Base-by-base conservation (phyloP, 2,329 filamentous ascomycete genomes). In the Arthrobotrys musiformis region DNA sequence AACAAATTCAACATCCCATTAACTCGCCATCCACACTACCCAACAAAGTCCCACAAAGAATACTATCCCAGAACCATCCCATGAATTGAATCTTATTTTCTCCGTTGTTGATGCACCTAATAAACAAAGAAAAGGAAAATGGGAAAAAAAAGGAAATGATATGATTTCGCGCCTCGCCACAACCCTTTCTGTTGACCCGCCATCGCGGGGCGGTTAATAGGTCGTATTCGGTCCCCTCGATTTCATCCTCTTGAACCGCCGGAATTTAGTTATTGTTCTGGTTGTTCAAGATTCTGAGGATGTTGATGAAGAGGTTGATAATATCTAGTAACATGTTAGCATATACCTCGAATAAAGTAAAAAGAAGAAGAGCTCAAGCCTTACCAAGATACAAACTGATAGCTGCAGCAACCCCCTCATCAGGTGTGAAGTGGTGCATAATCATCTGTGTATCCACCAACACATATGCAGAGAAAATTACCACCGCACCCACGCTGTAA, bases 361-460 rank as follows among this genome's bases (percentile, higher is more conserved):
- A 19, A 40, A n/a, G 30, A 26, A 60, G 26, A 22, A 19, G 15
- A 35, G 35, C 35, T 26, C n/a, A 15, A 35, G 24, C 67, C 73
- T 70, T 46, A 77, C 73, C 73, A 60, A 99, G 88, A 84, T 99
- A 99, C 58, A 99, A 88, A 82, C 92, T 95, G 84, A 99, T 97
- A 8, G 93, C 91, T 60, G 94, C 94, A 5, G 94, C 93, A 83
- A 98, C 97, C 87, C 97, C 94, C 88, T 97, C 94, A 85, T 99
- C 95, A 63, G 97, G 93, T 82, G 98, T 94, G 85, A 97, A 95
- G 84, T 97, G 92, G 82, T 94, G 90, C 89, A 99, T 91, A 78
- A 99, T 90, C 81, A 99, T 86, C 87, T 99, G 95, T 0, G 95
- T 99, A 83, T 99, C 95, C 54, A 98, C 93, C 54, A 99, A 87